Percentiles rank a stretch among this genome's conserved stretches.
Evolutionary conservation across 805 yeast genomes (phyloP).

Genomic region (Barnettozyma siamensis): DNA sequence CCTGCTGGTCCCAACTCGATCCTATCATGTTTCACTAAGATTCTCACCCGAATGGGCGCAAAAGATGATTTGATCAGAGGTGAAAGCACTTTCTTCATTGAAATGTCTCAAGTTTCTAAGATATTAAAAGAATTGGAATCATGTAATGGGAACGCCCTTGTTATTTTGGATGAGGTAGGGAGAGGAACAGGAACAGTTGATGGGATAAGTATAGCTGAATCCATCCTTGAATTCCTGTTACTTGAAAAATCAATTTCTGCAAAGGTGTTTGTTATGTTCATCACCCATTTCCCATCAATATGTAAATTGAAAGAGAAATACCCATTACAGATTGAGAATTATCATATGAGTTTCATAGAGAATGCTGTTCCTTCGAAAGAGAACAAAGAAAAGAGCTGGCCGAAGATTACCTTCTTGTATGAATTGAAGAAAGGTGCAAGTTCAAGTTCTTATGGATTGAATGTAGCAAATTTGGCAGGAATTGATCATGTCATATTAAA

Average conservation of each 20-base stretch:
- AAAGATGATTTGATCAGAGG: conserved; percentile 96
- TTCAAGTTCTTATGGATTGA: conserved; percentile 93
- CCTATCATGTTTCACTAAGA: conserved; percentile 78
- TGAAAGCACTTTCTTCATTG: conserved; percentile 91
- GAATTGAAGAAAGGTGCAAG: conserved; percentile 88
- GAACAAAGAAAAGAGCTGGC: conserved; percentile 29
- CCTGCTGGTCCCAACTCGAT: conserved; percentile 72
- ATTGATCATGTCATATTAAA: conserved; percentile 82
- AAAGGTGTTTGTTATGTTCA: conserved; percentile 77
- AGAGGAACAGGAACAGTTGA: conserved; percentile 79
- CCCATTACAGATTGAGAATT: conserved; percentile 57
- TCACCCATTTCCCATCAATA: conserved; percentile 93
- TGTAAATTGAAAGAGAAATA: conserved; percentile 67
- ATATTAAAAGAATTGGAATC: conserved; percentile 57
- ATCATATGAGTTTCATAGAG: conserved; percentile 72
- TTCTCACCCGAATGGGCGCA: conserved; percentile 94
- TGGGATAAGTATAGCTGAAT: conserved; percentile 96
- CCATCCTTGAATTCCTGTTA: conserved; percentile 81
- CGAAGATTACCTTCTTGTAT: conserved; percentile 80
- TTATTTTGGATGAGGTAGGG: conserved; percentile 92
- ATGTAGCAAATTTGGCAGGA: conserved; percentile 92
- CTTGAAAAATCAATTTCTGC: conserved; percentile 40
- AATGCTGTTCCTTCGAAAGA: conserved; percentile 17
- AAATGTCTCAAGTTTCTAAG: conserved; percentile 89
- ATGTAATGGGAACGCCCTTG: conserved; percentile 59